phyloP scores from a whole-genome alignment of 768 basidiomycete species.

The Exsudoporus frostii region DNA sequence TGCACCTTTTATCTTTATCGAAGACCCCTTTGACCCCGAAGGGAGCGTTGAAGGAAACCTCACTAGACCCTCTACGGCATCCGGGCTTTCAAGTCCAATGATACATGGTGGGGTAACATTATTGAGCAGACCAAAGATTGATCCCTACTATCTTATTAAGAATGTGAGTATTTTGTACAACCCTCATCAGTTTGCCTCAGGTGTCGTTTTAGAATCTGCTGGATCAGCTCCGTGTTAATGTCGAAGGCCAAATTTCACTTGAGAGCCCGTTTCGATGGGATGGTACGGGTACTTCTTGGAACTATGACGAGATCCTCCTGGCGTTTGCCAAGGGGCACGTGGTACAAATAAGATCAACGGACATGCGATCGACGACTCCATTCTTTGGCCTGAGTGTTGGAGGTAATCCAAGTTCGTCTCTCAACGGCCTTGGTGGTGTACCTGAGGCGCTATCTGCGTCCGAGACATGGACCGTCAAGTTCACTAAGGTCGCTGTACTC shows the following conservation, averaged over 20 bases:
- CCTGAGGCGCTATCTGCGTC: constrained; percentile 25
- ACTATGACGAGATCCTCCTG: constrained; percentile 60
- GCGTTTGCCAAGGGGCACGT: constrained; percentile 60
- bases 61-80: constrained; percentile 39
- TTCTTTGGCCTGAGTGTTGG: constrained; percentile 42
- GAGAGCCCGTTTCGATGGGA: constrained; percentile 66
- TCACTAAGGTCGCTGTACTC: constrained; percentile 80
- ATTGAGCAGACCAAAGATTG: constrained; percentile 67
- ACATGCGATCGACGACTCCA: constrained; percentile 39
- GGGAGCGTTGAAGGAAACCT: constrained; percentile 41
- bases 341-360: constrained; percentile 51
- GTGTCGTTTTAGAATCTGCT: constrained; percentile 52
- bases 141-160: constrained; percentile 89
- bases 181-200: constrained; percentile 6
- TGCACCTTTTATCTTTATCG: constrained; percentile 95
- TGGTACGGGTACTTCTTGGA: constrained; percentile 64
- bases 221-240: constrained; percentile 63
- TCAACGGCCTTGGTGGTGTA: constrained; percentile 24
- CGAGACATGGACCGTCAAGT: constrained; percentile 51
- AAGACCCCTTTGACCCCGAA: constrained; percentile 77
- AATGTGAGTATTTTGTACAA: constrained; percentile 46
- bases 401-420: constrained; percentile 32
- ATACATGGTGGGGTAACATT: constrained; percentile 35
- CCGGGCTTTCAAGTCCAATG: constrained; percentile 29
- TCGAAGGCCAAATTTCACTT: constrained; percentile 53